phyloP scores from a whole-genome alignment of 179 eudicot genomes.

The Amaranthus tricolor region DNA sequence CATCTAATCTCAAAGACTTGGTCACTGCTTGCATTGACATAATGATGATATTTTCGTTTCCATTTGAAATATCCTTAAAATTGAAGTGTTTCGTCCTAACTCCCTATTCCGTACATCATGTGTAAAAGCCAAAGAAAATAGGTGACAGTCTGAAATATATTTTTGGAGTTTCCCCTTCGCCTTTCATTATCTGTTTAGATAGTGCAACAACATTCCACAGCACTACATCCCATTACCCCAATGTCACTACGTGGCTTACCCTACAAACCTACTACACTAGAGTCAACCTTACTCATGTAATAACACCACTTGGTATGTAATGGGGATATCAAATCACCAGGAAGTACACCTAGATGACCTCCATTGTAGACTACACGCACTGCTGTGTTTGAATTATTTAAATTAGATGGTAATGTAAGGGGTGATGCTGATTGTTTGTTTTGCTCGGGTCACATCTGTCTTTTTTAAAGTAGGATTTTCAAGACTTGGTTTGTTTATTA shows the following conservation, averaged over 20 bases:
- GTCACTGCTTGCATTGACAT: background rate
- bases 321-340: too few species aligned
- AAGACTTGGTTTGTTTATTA: background rate
- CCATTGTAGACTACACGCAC: background rate
- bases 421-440: background rate
- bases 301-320: too few species aligned
- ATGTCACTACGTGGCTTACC: too few species aligned
- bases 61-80: background rate
- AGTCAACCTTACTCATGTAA: too few species aligned
- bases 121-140: background rate
- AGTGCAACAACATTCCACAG: too few species aligned
- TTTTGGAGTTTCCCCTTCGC: background rate
- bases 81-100: background rate
- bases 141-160: background rate
- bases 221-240: too few species aligned
- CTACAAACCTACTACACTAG: too few species aligned
- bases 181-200: too few species aligned
- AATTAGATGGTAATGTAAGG: background rate
- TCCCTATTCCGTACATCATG: background rate
- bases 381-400: background rate
- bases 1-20: constrained; percentile 1
- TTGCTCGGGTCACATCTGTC: background rate
- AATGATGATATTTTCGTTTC: background rate
- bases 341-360: too few species aligned
- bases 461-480: background rate